Conservation (phyloP, 2,329 filamentous ascomycete genomes). For the Fusarium armeniacum region DNA sequence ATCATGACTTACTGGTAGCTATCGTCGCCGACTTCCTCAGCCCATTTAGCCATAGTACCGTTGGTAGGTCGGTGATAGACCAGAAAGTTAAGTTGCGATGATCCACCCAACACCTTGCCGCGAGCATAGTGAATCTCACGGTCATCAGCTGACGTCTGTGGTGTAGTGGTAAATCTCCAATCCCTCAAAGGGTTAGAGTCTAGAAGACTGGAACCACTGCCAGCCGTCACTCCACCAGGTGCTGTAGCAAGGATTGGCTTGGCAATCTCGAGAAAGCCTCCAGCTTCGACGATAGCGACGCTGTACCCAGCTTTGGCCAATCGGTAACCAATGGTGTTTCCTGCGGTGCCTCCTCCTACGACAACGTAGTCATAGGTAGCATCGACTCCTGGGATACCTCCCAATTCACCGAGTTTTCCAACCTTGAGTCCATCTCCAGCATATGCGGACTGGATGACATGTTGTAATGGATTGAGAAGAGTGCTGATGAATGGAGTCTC, state of each 20-base stretch:
- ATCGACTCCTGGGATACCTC: conserved; percentile 30
- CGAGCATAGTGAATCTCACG: conserved; percentile 55
- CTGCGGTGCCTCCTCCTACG: conserved; percentile 58
- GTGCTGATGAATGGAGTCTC: conserved; percentile 37
- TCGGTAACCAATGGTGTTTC: conserved; percentile 53
- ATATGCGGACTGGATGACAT: conserved; percentile 36
- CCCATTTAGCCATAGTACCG: conserved; percentile 52
- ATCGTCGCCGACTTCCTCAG: conserved; percentile 50
- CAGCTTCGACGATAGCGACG: conserved; percentile 59
- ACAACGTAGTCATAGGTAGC: conserved; percentile 50
- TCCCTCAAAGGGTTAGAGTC: conserved; percentile 44
- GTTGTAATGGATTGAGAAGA: conserved; percentile 34
- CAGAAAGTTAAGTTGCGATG: conserved; percentile 56
- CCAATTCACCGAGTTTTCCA: conserved; percentile 32
- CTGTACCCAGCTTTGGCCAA: conserved; percentile 51
- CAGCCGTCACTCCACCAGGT: conserved; percentile 44
- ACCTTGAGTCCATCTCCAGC: conserved; percentile 42
- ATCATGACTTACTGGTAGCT: conserved; percentile 36
- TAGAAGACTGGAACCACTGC: conserved; percentile 38
- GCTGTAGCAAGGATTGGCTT: conserved; percentile 49
- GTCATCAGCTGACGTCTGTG: conserved; percentile 37
- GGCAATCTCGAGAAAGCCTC: conserved; percentile 52
- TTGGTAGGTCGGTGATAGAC: conserved; percentile 53
- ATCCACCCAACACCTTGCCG: conserved; percentile 58
- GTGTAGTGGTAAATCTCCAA: conserved; percentile 52